Evolutionary conservation across 371 early-diverging fungal genomes (phyloP), one percentile per base, ranked within the genome.

Genomic region (Mucor saturninus): DNA sequence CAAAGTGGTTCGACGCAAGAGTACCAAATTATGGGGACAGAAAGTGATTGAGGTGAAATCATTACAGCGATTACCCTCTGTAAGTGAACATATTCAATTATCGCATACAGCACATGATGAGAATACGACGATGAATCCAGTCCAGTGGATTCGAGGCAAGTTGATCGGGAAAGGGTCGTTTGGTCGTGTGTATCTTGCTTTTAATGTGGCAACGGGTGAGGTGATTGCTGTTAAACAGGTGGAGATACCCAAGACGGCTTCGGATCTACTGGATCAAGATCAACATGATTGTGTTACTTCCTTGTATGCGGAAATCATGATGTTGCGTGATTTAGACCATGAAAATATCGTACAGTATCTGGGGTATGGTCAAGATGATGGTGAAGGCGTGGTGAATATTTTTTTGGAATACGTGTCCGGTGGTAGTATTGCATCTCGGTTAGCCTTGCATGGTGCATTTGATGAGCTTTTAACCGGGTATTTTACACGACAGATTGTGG

Each of bases 161-260:
- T 70, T 93, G 65, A 96, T 99, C 65, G 99, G 99, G 13, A 89
- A 93, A 68, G 99, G 99, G 0, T 93, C 95, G 5, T 99, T 95
- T 71, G 98, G 98, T 0, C 86, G 90, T 52, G 99, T 99, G 26
- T 95, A 89, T 66, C 86, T 89, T 66, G 98, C 92, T 1, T 80
- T 93, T 55, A 92, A 94, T 69, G 71, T 87, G n/a, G 88, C 81
- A 1, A 91, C 89, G 0, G 89, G 93, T 21, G 94, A 95, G 58
- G 83, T 95, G 62, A 91, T 98, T 74, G 99, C 99, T 0, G 94
- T 98, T 15, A 99, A 99, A 76, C 94, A 93, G 64, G 95, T 98
- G 15, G 87, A 86, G 56, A 65, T 90, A 37, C 91, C 90, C 1
- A 64, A 52, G 13, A 65, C 64, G 13, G 66, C 66, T 6, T 68